phyloP scores from a whole-genome alignment of 1,139 yeast species.

The Hansenula lynferdii region DNA sequence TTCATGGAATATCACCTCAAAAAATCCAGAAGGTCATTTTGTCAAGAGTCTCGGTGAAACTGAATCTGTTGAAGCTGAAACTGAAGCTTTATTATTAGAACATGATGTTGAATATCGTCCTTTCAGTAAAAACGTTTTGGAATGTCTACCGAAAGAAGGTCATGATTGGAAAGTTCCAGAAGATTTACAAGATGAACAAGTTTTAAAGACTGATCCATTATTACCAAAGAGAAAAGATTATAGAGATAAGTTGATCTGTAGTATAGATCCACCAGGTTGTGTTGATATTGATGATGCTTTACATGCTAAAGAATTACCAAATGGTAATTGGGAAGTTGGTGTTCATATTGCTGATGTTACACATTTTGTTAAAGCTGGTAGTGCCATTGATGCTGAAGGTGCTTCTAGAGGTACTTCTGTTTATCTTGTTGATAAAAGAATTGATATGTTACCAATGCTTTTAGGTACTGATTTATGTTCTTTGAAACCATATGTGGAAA shows the following conservation, averaged over 20 bases:
- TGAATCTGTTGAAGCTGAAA: conserved; percentile 92
- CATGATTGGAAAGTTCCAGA: conserved; percentile 88
- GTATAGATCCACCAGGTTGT: conserved; percentile 97
- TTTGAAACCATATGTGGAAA: conserved; percentile 88
- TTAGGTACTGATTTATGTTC: conserved; percentile 97
- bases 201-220: conserved; percentile 43
- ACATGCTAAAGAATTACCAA: conserved; percentile 79
- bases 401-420: conserved; percentile 97
- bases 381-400: conserved; percentile 93
- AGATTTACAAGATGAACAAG: conserved; percentile 44
- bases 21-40: conserved; percentile 93
- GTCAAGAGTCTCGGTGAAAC: conserved; percentile 85
- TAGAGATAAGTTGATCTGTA: conserved; percentile 85
- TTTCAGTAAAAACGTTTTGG: conserved; percentile 86
- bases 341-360: conserved; percentile 99
- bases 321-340: conserved; percentile 95
- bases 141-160: conserved; percentile 91
- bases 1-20: conserved; percentile 82
- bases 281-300: conserved; percentile 99
- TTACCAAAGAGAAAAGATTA: conserved; percentile 72
- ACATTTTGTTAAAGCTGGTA: conserved; percentile 90
- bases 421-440: conserved; percentile 96
- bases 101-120: conserved; percentile 98
- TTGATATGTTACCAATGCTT: conserved; percentile 96
- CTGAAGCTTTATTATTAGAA: conserved; percentile 88